Evolutionary conservation across 805 yeast species (phyloP).

Genomic region (Zygosaccharomyces siamensis): DNA sequence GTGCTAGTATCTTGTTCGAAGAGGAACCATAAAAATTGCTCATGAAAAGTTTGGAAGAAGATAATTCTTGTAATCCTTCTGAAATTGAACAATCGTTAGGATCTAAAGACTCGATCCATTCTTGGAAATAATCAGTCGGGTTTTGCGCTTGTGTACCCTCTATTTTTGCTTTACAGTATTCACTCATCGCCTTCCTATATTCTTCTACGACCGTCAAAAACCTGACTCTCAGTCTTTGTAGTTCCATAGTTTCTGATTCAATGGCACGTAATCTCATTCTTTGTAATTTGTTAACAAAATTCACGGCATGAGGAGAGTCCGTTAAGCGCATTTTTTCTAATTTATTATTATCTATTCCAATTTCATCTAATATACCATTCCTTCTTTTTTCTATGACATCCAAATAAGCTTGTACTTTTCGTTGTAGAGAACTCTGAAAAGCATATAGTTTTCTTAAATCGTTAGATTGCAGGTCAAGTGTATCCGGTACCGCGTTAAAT

Average conservation of each 20-base stretch:
- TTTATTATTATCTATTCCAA: constrained; percentile 23
- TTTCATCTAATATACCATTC: constrained; percentile 22
- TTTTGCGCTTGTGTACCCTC: constrained; percentile 19
- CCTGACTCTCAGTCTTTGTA: constrained; percentile 26
- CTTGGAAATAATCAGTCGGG: constrained; percentile 25
- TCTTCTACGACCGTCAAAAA: constrained; percentile 26
- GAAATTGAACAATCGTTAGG: constrained; percentile 21
- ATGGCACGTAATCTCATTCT: constrained; percentile 31
- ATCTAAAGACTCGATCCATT: constrained; percentile 25
- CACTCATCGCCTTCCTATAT: constrained; percentile 25
- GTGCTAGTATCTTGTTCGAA: neutral
- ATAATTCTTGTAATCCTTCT: constrained; percentile 19
- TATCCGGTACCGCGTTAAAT: constrained; percentile 13
- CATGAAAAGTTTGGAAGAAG: constrained; percentile 14
- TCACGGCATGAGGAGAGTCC: constrained; percentile 19
- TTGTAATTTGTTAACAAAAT: constrained; percentile 26
- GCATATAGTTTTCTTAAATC: constrained; percentile 19
- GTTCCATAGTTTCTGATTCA: constrained; percentile 31
- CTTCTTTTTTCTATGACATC: constrained; percentile 27
- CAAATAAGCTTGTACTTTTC: constrained; percentile 25
- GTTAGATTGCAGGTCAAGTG: constrained; percentile 11
- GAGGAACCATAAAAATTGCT: constrained; percentile 8
- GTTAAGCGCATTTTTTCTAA: constrained; percentile 18
- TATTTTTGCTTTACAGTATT: constrained; percentile 18
- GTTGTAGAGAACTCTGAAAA: constrained; percentile 25